phyloP scores from a whole-genome alignment of 2,329 filamentous ascomycete species.

The Fusarium ambrosium region DNA sequence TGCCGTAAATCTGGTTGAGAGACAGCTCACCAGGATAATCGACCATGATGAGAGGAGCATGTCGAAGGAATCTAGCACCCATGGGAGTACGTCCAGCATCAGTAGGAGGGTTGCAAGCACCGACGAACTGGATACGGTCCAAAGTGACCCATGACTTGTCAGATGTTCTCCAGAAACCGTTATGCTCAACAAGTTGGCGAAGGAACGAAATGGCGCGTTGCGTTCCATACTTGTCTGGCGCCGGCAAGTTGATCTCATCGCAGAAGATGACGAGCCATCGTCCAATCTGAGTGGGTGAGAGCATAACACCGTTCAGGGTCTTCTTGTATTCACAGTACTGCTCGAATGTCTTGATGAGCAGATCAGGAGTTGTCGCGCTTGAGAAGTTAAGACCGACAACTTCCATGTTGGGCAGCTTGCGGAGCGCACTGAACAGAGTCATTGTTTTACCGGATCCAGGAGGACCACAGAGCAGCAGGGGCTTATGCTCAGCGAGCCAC shows the following conservation, averaged over 20 bases:
- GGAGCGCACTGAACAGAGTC: constrained; percentile 97
- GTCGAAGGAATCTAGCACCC: constrained; percentile 92
- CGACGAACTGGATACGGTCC: constrained; percentile 98
- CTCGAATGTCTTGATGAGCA: constrained; percentile 99
- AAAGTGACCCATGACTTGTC: constrained; percentile 99
- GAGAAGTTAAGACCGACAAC: constrained; percentile 99
- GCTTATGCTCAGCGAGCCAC: constrained; percentile 99
- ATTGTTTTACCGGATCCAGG: constrained; percentile 99
- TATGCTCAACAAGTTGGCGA: constrained; percentile 97
- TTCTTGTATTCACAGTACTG: constrained; percentile 99
- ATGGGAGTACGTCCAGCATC: constrained; percentile 97
- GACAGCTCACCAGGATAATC: constrained; percentile 98
- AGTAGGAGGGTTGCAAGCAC: constrained; percentile 97
- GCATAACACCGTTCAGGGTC: constrained; percentile 93
- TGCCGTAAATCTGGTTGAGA: constrained; percentile 96
- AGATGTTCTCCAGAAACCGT: constrained; percentile 97
- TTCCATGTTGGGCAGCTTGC: constrained; percentile 98
- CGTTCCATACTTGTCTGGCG: constrained; percentile 96
- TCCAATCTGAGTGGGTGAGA: constrained; percentile 96
- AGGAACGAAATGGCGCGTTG: constrained; percentile 98
- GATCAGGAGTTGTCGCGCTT: constrained; percentile 95
- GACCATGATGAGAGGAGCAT: constrained; percentile 99
- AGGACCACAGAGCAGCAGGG: constrained; percentile 93
- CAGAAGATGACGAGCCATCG: constrained; percentile 99
- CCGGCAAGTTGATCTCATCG: constrained; percentile 98